Base-by-base conservation (phyloP, 169 alveolate species). In the Cardiosporidium cionae region DNA sequence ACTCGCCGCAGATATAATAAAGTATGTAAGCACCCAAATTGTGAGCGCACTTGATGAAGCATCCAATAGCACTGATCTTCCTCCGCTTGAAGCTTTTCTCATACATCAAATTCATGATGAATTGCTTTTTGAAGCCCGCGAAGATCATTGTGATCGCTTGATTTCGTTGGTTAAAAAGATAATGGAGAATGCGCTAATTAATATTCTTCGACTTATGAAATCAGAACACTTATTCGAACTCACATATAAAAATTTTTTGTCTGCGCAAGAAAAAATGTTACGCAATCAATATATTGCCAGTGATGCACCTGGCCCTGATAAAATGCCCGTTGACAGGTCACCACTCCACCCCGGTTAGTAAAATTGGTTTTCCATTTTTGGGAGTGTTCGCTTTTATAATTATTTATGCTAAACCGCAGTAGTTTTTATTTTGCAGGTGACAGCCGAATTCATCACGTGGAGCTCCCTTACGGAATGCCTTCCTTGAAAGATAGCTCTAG, bases 51-150 rank as follows among this genome's bases (percentile, higher is more conserved):
- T 72, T n/a, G 68, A 71, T 62, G 68, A 71, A 44, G 0, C 52
- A n/a, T 52, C 65, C 7, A 7, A 7, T 31, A 52, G 0, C 23
- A n/a, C n/a, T n/a, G 5, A 9, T 23, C 5, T 25, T 22, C 25
- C 52, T 22, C 68, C 76, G n/a, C 25, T 62, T 28, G 22, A 31
- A 31, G 78, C 78, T 31, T 65, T 54, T 7, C 65, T 84, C 52
- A 71, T 84, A 32, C 82, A 80, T 62, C 89, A 84, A 74, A 77
- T 84, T n/a, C 89, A 84, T 69, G 89, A 84, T 53, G 89, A 84
- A 79, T 74, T 84, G 72, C 62, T 84, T 80, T 70, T 79, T 2
- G 85, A 84, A 65, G 68, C 73, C n/a, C 16, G 58, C n/a, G 16
- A 16, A 16, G n/a, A 16, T 16, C 58, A 44, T n/a, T 44, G 58